A percentile compares a stretch with the other conserved stretches of the same genome.
Evolutionary conservation across 2,329 filamentous ascomycete genomes (phyloP).

Genomic region (Dichotomopilus funicola): DNA sequence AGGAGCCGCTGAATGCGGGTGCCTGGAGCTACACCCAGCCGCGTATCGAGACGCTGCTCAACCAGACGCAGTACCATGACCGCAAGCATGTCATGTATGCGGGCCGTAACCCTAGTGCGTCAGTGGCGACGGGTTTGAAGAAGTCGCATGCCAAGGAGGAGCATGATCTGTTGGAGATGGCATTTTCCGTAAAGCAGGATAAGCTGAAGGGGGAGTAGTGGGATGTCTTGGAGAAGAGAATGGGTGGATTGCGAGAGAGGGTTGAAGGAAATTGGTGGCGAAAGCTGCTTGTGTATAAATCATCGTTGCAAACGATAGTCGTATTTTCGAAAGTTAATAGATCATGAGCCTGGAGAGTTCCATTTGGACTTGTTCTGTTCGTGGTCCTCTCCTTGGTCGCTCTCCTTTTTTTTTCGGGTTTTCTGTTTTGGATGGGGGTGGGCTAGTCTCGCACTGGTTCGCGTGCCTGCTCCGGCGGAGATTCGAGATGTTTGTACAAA

Average conservation of each 20-base stretch:
- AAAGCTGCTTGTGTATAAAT: conserved; percentile 2
- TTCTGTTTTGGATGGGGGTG: no score
- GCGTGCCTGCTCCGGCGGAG: not conserved
- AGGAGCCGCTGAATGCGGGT: conserved; percentile 95
- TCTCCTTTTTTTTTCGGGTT: not conserved
- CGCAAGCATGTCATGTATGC: conserved; percentile 96
- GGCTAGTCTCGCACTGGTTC: not conserved
- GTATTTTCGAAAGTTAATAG: conserved; percentile 3
- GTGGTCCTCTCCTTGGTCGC: not conserved
- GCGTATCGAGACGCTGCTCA: conserved; percentile 91
- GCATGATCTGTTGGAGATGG: conserved; percentile 66
- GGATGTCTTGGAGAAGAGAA: not conserved
- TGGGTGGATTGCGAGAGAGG: not conserved
- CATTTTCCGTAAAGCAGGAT: conserved; percentile 59
- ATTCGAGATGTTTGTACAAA: not conserved
- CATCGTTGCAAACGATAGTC: not conserved
- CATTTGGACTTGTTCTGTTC: conserved; percentile 1
- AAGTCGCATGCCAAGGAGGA: conserved; percentile 85
- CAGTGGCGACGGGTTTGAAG: conserved; percentile 91
- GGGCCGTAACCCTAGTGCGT: conserved; percentile 86
- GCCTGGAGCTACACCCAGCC: conserved; percentile 97
- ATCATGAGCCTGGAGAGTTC: conserved; percentile 4
- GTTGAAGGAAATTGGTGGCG: not conserved
- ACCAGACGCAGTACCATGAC: conserved; percentile 87
- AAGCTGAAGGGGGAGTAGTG: conserved; percentile 62